A percentile compares a stretch with the other conserved stretches of the same genome.
Evolutionary conservation across 371 early-diverging fungal genomes (phyloP).

Genomic region (Zychaea mexicana): DNA sequence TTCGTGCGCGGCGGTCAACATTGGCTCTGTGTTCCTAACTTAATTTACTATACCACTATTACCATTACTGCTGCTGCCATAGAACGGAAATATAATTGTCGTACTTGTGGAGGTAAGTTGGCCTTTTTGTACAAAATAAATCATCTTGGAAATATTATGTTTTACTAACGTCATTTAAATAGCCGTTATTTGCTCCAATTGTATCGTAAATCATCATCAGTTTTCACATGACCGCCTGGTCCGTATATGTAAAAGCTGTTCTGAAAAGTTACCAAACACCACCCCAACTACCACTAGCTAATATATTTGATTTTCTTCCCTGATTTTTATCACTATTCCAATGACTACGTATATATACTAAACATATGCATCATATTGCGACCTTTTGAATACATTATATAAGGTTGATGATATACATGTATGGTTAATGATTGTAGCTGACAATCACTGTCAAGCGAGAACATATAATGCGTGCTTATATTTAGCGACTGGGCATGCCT

Average conservation of each 20-base stretch:
- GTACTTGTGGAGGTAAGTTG: conserved; percentile 45
- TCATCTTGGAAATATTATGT: background rate
- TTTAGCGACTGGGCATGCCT: too few relatives aligned
- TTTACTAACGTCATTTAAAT: background rate
- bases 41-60: background rate
- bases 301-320: too few relatives aligned
- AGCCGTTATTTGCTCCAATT: conserved; percentile 35
- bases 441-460: too few relatives aligned
- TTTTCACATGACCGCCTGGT: conserved; percentile 35
- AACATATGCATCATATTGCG: too few relatives aligned
- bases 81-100: conserved; percentile 46
- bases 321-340: too few relatives aligned
- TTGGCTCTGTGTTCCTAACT: background rate
- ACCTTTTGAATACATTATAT: too few relatives aligned
- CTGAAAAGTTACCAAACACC: conserved; percentile 1
- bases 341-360: too few relatives aligned
- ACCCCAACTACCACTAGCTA: background rate
- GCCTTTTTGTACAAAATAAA: background rate
- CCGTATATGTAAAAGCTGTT: conserved; percentile 34
- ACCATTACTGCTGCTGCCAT: too few relatives aligned
- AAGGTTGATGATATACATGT: too few relatives aligned
- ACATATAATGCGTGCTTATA: too few relatives aligned
- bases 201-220: conserved; percentile 25
- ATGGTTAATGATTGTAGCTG: too few relatives aligned
- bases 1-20: background rate